Conservation (phyloP, 2,329 filamentous ascomycete species). For the Camillea tinctor region DNA sequence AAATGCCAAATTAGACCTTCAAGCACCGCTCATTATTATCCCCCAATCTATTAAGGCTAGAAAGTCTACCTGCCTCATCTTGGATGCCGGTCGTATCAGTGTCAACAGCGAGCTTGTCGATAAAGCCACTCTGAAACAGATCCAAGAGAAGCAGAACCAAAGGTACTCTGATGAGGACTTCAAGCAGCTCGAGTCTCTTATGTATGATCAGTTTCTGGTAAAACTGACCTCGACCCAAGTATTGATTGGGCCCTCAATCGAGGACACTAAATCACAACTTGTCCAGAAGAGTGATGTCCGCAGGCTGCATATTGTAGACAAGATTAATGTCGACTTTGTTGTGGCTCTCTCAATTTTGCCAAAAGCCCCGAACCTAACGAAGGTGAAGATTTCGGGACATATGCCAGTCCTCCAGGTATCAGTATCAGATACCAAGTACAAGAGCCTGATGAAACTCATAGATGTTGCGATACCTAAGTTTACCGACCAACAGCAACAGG, state of each 20-base stretch:
- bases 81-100: conserved; percentile 94
- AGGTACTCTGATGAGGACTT: conserved; percentile 88
- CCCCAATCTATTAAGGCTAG: conserved; percentile 85
- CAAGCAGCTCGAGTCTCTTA: conserved; percentile 80
- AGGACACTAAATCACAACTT: conserved; percentile 83
- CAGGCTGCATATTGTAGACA: conserved; percentile 86
- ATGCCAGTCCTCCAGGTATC: conserved; percentile 89
- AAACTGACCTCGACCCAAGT: conserved; percentile 94
- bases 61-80: conserved; percentile 82
- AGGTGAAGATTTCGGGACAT: conserved; percentile 86
- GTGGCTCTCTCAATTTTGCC: conserved; percentile 97
- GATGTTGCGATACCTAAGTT: conserved; percentile 93
- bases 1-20: conserved; percentile 91
- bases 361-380: conserved; percentile 88
- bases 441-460: conserved; percentile 92
- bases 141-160: conserved; percentile 87
- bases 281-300: conserved; percentile 64
- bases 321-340: conserved; percentile 95
- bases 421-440: conserved; percentile 94
- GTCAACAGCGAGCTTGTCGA: conserved; percentile 94
- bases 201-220: conserved; percentile 97
- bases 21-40: conserved; percentile 93
- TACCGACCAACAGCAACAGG: conserved; percentile 43
- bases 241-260: conserved; percentile 88
- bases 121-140: conserved; percentile 81